phyloP scores from a whole-genome alignment of 106 monocot genomes.

The Dendrobium officinale region DNA sequence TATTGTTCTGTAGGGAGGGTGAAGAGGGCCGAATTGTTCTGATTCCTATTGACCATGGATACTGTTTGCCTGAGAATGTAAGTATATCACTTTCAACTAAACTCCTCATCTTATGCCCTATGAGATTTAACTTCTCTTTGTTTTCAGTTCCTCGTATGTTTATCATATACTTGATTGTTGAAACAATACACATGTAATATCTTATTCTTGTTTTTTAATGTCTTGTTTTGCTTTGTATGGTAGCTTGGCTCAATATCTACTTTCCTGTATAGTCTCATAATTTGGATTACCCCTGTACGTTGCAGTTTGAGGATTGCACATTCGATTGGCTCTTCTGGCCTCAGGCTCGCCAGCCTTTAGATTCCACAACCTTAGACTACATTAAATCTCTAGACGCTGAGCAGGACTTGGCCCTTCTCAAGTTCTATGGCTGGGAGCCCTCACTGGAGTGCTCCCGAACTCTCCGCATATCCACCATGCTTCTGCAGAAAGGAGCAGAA shows the following conservation, averaged over 20 bases:
- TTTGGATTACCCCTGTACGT: not conserved
- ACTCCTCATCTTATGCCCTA: not conserved
- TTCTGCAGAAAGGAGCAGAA: constrained; percentile 77
- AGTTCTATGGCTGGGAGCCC: constrained; percentile 71
- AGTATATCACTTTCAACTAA: constrained; percentile 10
- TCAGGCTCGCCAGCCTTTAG: constrained; percentile 63
- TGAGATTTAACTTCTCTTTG: not conserved
- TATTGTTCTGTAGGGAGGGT: constrained; percentile 39
- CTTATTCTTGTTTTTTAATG: too few species aligned
- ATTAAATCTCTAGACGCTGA: constrained; percentile 75
- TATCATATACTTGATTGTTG: too few species aligned
- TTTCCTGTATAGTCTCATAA: not conserved
- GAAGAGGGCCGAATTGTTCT: constrained; percentile 32
- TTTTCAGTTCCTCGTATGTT: not conserved
- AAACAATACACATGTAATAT: too few species aligned
- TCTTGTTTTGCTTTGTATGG: not conserved
- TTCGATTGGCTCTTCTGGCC: constrained; percentile 97
- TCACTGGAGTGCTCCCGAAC: constrained; percentile 54
- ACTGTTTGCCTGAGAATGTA: constrained; percentile 81
- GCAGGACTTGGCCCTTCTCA: constrained; percentile 65
- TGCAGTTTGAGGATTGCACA: constrained; percentile 93
- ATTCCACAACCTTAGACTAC: constrained; percentile 47
- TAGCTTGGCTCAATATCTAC: not conserved
- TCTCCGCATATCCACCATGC: constrained; percentile 84
- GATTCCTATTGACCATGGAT: constrained; percentile 81